phyloP scores from a whole-genome alignment of 2,329 filamentous ascomycete species.

The Balansia obtecta region DNA sequence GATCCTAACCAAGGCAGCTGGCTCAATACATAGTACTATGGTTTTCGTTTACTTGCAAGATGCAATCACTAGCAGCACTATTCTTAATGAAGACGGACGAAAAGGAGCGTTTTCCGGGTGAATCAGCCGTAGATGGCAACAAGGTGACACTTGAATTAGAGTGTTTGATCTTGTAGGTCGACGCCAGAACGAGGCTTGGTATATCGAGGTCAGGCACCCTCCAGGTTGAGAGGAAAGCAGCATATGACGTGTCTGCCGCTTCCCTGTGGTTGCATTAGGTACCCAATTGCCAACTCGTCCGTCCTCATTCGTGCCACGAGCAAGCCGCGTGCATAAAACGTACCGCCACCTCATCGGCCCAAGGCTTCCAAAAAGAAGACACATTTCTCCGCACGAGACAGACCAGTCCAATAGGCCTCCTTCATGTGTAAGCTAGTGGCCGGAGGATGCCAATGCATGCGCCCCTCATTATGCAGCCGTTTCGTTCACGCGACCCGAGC shows the following conservation, averaged over 20 bases:
- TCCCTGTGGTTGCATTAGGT: background rate
- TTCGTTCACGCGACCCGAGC: background rate
- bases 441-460: background rate
- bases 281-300: too few relatives aligned
- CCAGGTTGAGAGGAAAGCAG: background rate
- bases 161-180: too few relatives aligned
- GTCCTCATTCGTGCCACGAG: too few relatives aligned
- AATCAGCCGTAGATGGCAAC: too few relatives aligned
- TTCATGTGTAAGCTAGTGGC: background rate
- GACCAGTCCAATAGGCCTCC: background rate
- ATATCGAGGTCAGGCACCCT: background rate
- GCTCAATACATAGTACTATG: background rate
- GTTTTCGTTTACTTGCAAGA: background rate
- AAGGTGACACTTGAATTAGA: too few relatives aligned
- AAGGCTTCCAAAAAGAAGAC: background rate
- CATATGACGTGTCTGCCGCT: background rate
- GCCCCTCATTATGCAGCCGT: background rate
- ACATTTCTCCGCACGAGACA: background rate
- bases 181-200: background rate
- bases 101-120: too few relatives aligned
- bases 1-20: background rate
- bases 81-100: too few relatives aligned
- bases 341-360: background rate
- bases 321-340: background rate
- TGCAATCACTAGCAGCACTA: background rate